Evolutionary conservation across 176 grass and related monocot genomes (phyloP), one percentile per base, ranked within the genome.

Genomic region (Bolboschoenus planiculmis): DNA sequence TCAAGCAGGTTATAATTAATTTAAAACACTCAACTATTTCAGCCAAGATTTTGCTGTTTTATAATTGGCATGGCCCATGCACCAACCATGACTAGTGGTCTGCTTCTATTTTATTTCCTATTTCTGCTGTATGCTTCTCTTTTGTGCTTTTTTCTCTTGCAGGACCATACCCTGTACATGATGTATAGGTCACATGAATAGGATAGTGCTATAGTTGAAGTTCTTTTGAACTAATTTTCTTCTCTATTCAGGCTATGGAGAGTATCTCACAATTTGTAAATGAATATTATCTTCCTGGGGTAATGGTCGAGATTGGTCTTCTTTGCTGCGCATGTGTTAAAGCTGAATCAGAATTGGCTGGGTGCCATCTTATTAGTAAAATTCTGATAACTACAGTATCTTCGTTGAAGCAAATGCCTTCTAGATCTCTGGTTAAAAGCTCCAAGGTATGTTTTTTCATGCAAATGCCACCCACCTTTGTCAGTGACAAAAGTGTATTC

Each of bases 281-380:
- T 74, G 78, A 84, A 90, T 92, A 94, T 87, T 94, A 94, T 67
- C 92, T 97, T 86, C 95, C 95, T 85, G 92, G 95, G 79, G 95
- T 92, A 79, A 94, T 87, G 53, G 84, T 87, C 57, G 95, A 97
- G 84, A 85, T 97, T 92, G 90, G 95, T 62, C 88, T 94, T 88
- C 92, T 97, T 79, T 97, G 92, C 85, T 89, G 85, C 91, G 92
- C 95, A 77, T 97, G 92, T 26, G 78, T 94, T 85, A 84, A 85
- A 76, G 90, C 95, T 78, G 83, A 87, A 81, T 88, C 95, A 66
- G 88, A 91, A 85, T 90, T 83, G 88, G 85, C 95, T 86, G 86
- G 88, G 60, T 30, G 79, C 40, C 85, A 94, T 81, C 87, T 97
- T 88, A 57, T 94, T 81, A 92, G 89, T 61, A 92, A 92, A 56